These are phyloP conservation scores for Trametes gibbosa DNA, from an alignment of 768 basidiomycete species.

Conservation along the genomic window DNA sequence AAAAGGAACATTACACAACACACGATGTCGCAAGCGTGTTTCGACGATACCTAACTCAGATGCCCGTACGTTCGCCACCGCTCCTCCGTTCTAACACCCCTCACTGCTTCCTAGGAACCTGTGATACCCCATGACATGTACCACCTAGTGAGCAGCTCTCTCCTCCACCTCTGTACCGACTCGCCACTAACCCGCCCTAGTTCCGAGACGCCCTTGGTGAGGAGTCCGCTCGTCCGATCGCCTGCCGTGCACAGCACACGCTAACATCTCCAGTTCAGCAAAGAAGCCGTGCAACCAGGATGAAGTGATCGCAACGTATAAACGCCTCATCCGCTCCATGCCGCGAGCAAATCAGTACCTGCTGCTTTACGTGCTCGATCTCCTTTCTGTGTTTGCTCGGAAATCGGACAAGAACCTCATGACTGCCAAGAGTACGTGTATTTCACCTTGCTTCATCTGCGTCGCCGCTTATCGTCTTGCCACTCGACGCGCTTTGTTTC, in stretches of 20 bases:
- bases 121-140: conserved; percentile 93
- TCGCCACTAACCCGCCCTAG: conserved; percentile 36
- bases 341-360: conserved; percentile 92
- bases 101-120: conserved; percentile 62
- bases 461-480: neutral
- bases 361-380: conserved; percentile 94
- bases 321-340: conserved; percentile 77
- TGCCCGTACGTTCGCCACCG: conserved; percentile 69
- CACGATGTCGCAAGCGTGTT: conserved; percentile 98
- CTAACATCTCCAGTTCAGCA: conserved; percentile 39
- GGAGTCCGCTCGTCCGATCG: conserved; percentile 19
- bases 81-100: conserved; percentile 2
- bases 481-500: neutral
- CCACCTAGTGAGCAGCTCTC: conserved; percentile 61
- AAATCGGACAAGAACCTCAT: conserved; percentile 93
- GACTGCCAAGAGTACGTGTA: conserved; percentile 83
- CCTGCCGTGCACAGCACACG: neutral
- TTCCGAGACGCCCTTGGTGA: conserved; percentile 79
- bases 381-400: conserved; percentile 91
- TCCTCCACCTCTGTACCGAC: conserved; percentile 2
- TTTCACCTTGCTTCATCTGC: neutral
- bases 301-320: conserved; percentile 76
- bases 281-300: conserved; percentile 68
- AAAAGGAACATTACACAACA: conserved; percentile 77
- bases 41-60: conserved; percentile 90